Evolutionary conservation across 1,139 yeast species (phyloP), one percentile per base, ranked within the genome.

Genomic region (Schizosaccharomyces versatilis): DNA sequence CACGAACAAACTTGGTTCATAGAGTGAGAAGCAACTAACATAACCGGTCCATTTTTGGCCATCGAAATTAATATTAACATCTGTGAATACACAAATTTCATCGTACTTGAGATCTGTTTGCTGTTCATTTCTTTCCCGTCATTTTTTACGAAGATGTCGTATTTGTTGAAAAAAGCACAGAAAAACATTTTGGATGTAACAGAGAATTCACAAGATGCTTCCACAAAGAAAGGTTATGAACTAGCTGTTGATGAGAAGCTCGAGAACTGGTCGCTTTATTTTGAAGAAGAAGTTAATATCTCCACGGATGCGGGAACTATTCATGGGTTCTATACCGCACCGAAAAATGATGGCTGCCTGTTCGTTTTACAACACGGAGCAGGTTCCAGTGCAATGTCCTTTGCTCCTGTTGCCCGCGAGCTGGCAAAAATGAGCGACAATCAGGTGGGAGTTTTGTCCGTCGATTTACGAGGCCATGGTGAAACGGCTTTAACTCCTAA

Each of bases 311-410:
- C 14, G 6, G 52, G 52, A 24, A 57, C 47, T 2, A 77, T 84
- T 65, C 77, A 79, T 57, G 76, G 80, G 0, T 84, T 80, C 64
- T 82, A 72, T 61, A 69, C 71, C 12, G 72, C 78, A 0, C 90
- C 95, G 0, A 56, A 62, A 2, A 56, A 55, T 1, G 32, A n/a
- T 41, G 8, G 51, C 38, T 19, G 93, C 0, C 63, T 85, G 1
- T 78, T 83, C 60, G 69, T 88, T 1, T 79, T 80, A 60, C 93
- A 84, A 60, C 99, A 90, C 66, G 99, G 99, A 5, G 96, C 96
- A 1, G 98, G 97, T 0, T 86, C 96, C 1, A 77, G 84, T 2
- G 85, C 82, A 0, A 70, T 84, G 68, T 74, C 95, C 0, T 90
- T 84, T 70, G 84, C 84, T 0, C 60, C 24, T 55, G 61, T 41